These are phyloP conservation scores for Tripterygium wilfordii DNA, from an alignment of 177 flowering plant species.

Conservation along the genomic window DNA sequence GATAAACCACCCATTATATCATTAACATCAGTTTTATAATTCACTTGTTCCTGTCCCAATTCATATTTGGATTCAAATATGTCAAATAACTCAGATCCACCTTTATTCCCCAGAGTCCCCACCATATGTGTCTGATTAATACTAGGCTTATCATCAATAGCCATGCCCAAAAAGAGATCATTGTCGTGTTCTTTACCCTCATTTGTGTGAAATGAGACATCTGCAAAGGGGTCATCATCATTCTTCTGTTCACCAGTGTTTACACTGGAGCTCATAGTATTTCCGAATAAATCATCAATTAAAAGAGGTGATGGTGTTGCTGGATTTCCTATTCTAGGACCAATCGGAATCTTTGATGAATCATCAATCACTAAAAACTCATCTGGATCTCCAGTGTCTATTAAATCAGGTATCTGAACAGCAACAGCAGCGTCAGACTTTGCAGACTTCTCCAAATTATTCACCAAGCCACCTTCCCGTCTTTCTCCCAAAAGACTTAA, in stretches of 20 bases:
- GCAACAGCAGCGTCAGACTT: slow-evolving; percentile 28
- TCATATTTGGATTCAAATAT: slow-evolving; percentile 50
- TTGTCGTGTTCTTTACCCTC: slow-evolving; percentile 35
- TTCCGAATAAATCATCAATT: slow-evolving; percentile 76
- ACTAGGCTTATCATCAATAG: slow-evolving; percentile 41
- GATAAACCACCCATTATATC: slow-evolving; percentile 62
- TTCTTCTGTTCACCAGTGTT: slow-evolving; percentile 29
- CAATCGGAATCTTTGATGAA: slow-evolving; percentile 16
- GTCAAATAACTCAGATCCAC: slow-evolving; percentile 49
- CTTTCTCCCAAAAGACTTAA: slow-evolving; percentile 58
- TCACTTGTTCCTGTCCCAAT: slow-evolving; percentile 20
- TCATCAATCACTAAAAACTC: slow-evolving; percentile 35
- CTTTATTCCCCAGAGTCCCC: slow-evolving; percentile 22
- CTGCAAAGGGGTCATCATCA: slow-evolving; percentile 90
- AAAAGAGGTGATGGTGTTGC: slow-evolving; percentile 27
- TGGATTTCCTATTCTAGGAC: slow-evolving; percentile 17
- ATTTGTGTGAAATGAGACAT: slow-evolving; percentile 73
- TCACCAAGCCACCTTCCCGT: slow-evolving; percentile 12
- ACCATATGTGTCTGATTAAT: slow-evolving; percentile 14
- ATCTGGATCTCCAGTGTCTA: slow-evolving; percentile 65
- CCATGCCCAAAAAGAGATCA: slow-evolving; percentile 78
- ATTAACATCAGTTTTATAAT: slow-evolving; percentile 25
- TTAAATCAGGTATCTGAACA: slow-evolving; percentile 71
- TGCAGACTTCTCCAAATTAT: slow-evolving; percentile 28
- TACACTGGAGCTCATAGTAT: slow-evolving; percentile 21